Base-by-base conservation (phyloP, 2,329 filamentous ascomycete species). In the Xylaria sp. region DNA sequence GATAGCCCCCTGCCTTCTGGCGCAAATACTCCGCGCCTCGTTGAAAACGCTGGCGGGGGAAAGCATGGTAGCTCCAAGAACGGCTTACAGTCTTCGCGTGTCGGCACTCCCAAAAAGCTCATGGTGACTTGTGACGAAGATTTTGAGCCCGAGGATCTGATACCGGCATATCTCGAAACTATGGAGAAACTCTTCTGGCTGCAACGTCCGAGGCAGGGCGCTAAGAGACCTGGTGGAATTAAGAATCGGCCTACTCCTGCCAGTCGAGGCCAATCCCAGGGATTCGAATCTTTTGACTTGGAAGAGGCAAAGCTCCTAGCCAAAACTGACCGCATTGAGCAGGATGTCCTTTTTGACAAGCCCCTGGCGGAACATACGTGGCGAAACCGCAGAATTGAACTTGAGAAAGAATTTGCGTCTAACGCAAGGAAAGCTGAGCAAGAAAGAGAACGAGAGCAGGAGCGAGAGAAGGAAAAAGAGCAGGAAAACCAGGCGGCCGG, bases 271-370 rank as follows among this genome's bases (percentile, higher is more conserved):
- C 41, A 49, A 43, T 3, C 59, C 3, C 31, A 8, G 8, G 36
- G 6, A 28, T 41, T 51, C 8, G 73, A 76, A 31, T 60, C 68
- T 5, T 79, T 83, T 33, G 78, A 80, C 18, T 79, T 87, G 25
- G 86, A 88, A 69, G 83, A 90, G 52, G 86, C 86, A 10, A 93
- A 90, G 74, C 80, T 97, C 2, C 85, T 91, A 49, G 89, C 90
- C 18, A 97, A 94, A 77, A 82, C 98, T 48, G 86, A 89, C 46
- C 88, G 88, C 69, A 93, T 98, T 51, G 91, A 96, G 75, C 91
- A 89, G 31, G 92, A 95, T 76, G 84, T 94, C 18, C 82, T 95
- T 2, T 94, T 94, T 75, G 92, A 95, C 76, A 86, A 86, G 66
- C 83, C 86, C 55, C 79, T 87, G 41, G 92, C 91, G 4, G 88